Conservation (phyloP, 139 green algal genomes). For the Closterium sp. region DNA sequence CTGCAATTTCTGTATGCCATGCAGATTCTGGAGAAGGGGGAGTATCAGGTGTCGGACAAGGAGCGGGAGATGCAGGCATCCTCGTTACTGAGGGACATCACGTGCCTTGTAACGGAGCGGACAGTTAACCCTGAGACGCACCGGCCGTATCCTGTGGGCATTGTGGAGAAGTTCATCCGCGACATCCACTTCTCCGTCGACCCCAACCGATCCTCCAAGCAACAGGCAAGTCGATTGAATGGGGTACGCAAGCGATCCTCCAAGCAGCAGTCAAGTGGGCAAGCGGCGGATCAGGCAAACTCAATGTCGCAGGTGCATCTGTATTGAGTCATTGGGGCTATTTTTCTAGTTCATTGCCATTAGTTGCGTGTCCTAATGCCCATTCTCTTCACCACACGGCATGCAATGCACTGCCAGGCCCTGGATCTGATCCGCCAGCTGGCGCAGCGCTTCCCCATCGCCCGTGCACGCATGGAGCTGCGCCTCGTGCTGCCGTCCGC, state of each 20-base stretch:
- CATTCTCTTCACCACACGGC: no score
- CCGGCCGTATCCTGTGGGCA: slow-evolving; percentile 88
- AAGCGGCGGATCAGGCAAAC: no score
- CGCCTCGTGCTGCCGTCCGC: slow-evolving; percentile 58
- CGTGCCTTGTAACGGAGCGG: slow-evolving; percentile 69
- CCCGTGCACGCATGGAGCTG: slow-evolving; percentile 89
- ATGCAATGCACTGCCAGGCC: slow-evolving; percentile 45
- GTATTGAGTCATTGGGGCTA: no score
- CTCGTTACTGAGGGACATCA: slow-evolving; percentile 85
- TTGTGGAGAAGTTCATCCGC: slow-evolving; percentile 89
- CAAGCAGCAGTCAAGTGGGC: not conserved
- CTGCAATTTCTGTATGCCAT: no score
- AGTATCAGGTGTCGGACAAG: slow-evolving; percentile 94
- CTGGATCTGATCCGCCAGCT: slow-evolving; percentile 54
- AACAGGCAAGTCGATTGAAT: slow-evolving; percentile 63
- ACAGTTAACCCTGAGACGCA: slow-evolving; percentile 86
- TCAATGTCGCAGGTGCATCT: no score
- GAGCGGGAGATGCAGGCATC: slow-evolving; percentile 84
- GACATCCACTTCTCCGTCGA: slow-evolving; percentile 94
- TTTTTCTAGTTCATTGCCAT: no score
- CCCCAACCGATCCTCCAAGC: slow-evolving; percentile 85
- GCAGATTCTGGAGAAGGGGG: slow-evolving; percentile 84
- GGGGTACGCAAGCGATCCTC: not conserved
- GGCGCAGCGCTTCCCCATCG: slow-evolving; percentile 74
- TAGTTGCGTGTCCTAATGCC: no score